Conservation (phyloP, 2,329 filamentous ascomycete species). For the Xylariaceae sp. region DNA sequence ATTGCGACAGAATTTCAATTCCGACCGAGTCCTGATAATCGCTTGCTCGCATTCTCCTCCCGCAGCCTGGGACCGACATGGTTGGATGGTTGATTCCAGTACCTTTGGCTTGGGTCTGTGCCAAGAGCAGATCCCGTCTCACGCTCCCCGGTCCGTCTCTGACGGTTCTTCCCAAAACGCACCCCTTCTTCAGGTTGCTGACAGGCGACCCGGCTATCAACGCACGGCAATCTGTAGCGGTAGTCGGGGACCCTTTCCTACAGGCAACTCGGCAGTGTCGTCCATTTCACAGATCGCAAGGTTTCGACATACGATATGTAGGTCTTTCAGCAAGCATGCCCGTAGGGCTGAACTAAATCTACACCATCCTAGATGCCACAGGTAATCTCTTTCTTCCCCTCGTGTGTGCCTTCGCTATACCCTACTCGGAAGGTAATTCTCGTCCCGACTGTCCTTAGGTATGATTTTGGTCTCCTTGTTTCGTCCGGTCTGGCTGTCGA, state of each 20-base stretch:
- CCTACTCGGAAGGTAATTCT: too few species aligned
- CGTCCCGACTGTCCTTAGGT: too few species aligned
- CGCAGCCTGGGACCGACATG: constrained; percentile 23
- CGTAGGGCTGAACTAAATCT: constrained; percentile 5
- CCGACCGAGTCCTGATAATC: background rate
- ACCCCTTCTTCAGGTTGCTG: constrained; percentile 7
- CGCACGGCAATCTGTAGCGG: constrained; percentile 14
- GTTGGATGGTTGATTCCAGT: constrained; percentile 29
- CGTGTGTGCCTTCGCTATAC: too few species aligned
- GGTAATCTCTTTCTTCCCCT: too few species aligned
- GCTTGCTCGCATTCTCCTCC: constrained; percentile 17
- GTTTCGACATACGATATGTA: background rate
- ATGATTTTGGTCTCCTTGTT: too few species aligned
- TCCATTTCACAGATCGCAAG: too few species aligned
- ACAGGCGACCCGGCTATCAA: constrained; percentile 14
- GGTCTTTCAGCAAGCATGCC: constrained; percentile 3
- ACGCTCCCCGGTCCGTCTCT: constrained; percentile 14
- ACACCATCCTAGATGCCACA: constrained; percentile 6
- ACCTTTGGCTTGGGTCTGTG: constrained; percentile 29
- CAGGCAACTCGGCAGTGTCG: too few species aligned
- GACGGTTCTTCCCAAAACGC: constrained; percentile 6
- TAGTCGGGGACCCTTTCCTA: background rate
- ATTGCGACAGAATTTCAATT: background rate
- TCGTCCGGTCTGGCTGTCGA: too few species aligned
- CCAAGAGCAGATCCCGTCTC: constrained; percentile 28